Percentiles rank a stretch among this genome's conserved stretches.
These are phyloP conservation scores for Crucibulum laeve DNA, from an alignment of 768 basidiomycete species.

Conservation along the genomic window DNA sequence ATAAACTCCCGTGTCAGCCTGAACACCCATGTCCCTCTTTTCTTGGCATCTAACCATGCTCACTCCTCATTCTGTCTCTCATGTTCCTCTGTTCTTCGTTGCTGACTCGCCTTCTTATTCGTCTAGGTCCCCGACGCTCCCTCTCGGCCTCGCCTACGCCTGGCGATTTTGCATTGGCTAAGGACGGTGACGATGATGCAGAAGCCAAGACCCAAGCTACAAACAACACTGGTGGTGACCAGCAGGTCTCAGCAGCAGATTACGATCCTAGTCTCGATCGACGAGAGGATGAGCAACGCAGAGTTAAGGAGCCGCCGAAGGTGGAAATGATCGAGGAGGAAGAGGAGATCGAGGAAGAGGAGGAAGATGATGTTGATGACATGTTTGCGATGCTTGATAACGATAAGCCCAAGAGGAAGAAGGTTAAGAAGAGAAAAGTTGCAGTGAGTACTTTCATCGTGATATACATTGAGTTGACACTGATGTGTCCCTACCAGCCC, in stretches of 20 bases:
- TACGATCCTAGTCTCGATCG: slow-evolving; percentile 80
- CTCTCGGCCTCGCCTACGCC: slow-evolving; percentile 57
- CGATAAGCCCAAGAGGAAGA: slow-evolving; percentile 33
- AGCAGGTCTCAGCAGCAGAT: slow-evolving; percentile 88
- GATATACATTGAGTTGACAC: not conserved
- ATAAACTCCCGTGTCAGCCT: too few species aligned
- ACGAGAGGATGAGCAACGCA: slow-evolving; percentile 76
- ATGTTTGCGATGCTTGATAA: slow-evolving; percentile 77
- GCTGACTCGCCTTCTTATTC: too few species aligned
- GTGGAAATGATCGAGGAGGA: slow-evolving; percentile 34
- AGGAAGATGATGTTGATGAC: slow-evolving; percentile 88
- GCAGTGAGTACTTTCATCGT: slow-evolving; percentile 32
- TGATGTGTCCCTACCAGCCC: slow-evolving; percentile 27
- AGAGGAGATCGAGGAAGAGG: slow-evolving; percentile 58
- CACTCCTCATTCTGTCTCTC: too few species aligned
- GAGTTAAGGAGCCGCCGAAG: slow-evolving; percentile 42
- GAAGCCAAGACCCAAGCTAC: slow-evolving; percentile 41
- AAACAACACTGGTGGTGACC: slow-evolving; percentile 25
- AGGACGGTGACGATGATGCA: slow-evolving; percentile 49
- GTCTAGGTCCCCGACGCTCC: slow-evolving; percentile 47
- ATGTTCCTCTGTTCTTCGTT: too few species aligned
- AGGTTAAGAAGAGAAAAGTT: slow-evolving; percentile 53
- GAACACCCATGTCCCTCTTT: too few species aligned
- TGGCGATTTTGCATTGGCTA: slow-evolving; percentile 62
- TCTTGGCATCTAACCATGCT: too few species aligned